A percentile compares a stretch with the other conserved stretches of the same genome.
phyloP scores from a whole-genome alignment of 1,139 yeast species.

The Blastobotrys illinoisensis region DNA sequence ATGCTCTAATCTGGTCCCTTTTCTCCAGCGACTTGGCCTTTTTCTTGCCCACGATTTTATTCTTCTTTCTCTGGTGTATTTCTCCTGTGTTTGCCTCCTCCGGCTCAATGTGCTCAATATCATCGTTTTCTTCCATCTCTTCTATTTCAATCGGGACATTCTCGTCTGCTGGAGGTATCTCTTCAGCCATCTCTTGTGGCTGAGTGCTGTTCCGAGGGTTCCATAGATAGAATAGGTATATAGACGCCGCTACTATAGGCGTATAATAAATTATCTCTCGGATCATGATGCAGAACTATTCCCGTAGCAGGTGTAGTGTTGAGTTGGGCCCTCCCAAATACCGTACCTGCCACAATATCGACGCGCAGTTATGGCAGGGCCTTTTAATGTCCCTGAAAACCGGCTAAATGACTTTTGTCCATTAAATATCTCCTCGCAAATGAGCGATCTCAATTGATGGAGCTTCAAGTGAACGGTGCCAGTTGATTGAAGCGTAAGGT shows the following conservation, averaged over 20 bases:
- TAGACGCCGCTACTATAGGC: background rate
- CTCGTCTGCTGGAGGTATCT: background rate
- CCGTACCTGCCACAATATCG: too few species aligned
- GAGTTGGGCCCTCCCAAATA: too few species aligned
- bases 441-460: too few species aligned
- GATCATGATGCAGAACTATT: background rate
- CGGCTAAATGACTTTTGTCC: too few species aligned
- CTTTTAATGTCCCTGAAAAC: too few species aligned
- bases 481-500: too few species aligned
- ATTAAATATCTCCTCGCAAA: too few species aligned
- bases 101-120: constrained; percentile 7
- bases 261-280: background rate
- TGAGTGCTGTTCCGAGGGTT: background rate
- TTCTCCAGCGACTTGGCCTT: constrained; percentile 31
- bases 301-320: too few species aligned
- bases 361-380: too few species aligned
- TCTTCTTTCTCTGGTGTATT: constrained; percentile 4
- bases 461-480: too few species aligned
- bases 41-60: constrained; percentile 28
- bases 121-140: constrained; percentile 6
- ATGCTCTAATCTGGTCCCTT: constrained; percentile 30
- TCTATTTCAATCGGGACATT: constrained; percentile 5
- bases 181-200: too few species aligned
- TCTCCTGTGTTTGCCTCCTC: constrained; percentile 5
- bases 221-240: background rate